phyloP scores from a whole-genome alignment of 2,329 filamentous ascomycete species.

The Microcera coccophila region DNA sequence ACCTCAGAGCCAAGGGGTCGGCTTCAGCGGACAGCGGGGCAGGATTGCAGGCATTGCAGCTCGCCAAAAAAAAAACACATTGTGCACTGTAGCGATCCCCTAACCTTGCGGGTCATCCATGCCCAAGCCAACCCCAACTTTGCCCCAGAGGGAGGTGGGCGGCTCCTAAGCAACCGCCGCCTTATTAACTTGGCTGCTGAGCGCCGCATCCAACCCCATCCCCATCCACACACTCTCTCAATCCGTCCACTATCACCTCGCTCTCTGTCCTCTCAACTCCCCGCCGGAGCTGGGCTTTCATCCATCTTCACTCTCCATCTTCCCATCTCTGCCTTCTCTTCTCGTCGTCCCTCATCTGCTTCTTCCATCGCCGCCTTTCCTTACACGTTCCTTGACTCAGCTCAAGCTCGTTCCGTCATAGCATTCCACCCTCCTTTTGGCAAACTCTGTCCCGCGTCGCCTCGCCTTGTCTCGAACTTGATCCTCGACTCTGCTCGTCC shows the following conservation, averaged over 20 bases:
- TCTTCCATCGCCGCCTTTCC: slow-evolving; percentile 32
- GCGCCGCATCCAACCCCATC: too few relatives aligned
- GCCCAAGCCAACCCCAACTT: neutral
- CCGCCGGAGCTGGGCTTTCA: slow-evolving; percentile 37
- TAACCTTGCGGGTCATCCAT: too few relatives aligned
- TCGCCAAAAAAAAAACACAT: neutral
- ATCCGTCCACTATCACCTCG: too few relatives aligned
- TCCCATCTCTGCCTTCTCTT: slow-evolving; percentile 41
- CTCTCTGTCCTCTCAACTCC: slow-evolving; percentile 9
- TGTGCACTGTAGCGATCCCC: neutral
- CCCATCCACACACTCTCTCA: slow-evolving; percentile 23
- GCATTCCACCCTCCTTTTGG: slow-evolving; percentile 37
- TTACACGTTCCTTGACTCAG: slow-evolving; percentile 39
- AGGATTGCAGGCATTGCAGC: neutral
- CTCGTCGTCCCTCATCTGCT: slow-evolving; percentile 37
- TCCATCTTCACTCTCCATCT: slow-evolving; percentile 31
- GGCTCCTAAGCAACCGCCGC: neutral
- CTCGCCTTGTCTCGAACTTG: slow-evolving; percentile 10
- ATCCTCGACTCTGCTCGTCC: neutral
- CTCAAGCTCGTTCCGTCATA: slow-evolving; percentile 29
- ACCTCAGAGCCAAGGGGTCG: neutral
- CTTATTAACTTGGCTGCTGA: neutral
- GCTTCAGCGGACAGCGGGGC: neutral
- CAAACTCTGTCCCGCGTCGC: slow-evolving; percentile 31
- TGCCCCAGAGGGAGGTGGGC: neutral